Evolutionary conservation across 2,329 filamentous ascomycete species (phyloP).

Genomic region (Fusarium subtropicale): DNA sequence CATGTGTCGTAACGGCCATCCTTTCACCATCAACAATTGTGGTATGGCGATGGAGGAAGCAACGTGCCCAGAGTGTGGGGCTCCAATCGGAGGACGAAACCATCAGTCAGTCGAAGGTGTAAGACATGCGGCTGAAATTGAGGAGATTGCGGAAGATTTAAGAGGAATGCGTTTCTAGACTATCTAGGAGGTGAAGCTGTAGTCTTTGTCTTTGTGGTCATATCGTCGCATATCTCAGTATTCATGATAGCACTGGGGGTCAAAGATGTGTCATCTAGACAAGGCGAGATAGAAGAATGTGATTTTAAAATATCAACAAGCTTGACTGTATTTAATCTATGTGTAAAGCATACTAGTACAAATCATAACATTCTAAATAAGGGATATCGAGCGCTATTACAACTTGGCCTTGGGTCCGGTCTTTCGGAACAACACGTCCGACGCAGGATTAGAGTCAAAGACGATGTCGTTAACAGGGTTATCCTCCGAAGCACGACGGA

Average conservation of each 20-base stretch:
- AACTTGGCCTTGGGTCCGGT: constrained; percentile 25
- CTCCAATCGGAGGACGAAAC: neutral
- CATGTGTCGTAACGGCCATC: neutral
- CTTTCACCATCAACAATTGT: constrained; percentile 4
- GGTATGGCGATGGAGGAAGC: constrained; percentile 8
- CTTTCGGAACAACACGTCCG: constrained; percentile 41
- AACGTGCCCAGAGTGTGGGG: neutral
- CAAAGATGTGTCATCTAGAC: too few relatives aligned
- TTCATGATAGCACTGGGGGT: too few relatives aligned
- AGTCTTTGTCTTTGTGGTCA: neutral
- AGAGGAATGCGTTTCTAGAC: neutral
- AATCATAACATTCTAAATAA: neutral
- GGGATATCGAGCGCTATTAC: constrained; percentile 6
- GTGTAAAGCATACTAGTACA: neutral
- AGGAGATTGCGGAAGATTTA: neutral
- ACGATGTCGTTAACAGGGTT: constrained; percentile 80
- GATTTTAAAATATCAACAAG: neutral
- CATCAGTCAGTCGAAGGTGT: constrained; percentile 1
- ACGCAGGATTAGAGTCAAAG: constrained; percentile 76
- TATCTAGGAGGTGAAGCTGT: neutral
- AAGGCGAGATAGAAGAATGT: neutral
- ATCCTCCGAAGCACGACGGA: constrained; percentile 75
- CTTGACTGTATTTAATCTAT: constrained; percentile 1
- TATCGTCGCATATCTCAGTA: neutral
- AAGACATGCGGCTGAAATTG: neutral